Conservation (phyloP, 345 rosid genomes). For the Citrus reticulata region DNA sequence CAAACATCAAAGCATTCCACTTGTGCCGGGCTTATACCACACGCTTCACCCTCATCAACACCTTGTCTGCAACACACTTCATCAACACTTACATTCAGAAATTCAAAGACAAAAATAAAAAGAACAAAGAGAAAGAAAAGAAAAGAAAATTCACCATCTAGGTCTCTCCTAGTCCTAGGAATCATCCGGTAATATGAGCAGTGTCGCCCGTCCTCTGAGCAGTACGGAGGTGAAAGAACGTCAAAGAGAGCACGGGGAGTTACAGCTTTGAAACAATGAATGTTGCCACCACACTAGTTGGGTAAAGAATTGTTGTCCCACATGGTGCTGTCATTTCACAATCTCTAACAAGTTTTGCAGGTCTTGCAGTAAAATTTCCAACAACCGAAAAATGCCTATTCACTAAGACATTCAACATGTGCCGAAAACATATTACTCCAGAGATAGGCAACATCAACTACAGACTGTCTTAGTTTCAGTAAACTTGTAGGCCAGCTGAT, state of each 20-base stretch:
- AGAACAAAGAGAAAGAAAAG: no score
- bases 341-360: slow-evolving; percentile 39
- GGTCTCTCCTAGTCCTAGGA: slow-evolving; percentile 20
- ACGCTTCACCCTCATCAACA: not conserved
- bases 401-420: not conserved
- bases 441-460: not conserved
- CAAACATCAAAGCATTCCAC: not conserved
- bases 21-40: not conserved
- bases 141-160: slow-evolving; percentile 24
- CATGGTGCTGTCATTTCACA: slow-evolving; percentile 31
- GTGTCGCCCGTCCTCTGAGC: slow-evolving; percentile 48
- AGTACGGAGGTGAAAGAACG: slow-evolving; percentile 49
- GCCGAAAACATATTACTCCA: not conserved
- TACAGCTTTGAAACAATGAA: slow-evolving; percentile 42
- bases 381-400: not conserved
- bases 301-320: slow-evolving; percentile 29
- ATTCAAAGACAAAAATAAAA: not conserved
- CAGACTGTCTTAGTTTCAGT: not conserved
- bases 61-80: not conserved
- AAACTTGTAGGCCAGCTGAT: not conserved
- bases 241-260: slow-evolving; percentile 58
- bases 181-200: slow-evolving; percentile 47
- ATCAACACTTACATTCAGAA: not conserved
- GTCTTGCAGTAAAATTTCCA: slow-evolving; percentile 24
- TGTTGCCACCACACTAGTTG: slow-evolving; percentile 35